Evolutionary conservation across 2,329 filamentous ascomycete genomes (phyloP).

Genomic region (Dothiorella sarmentorum): DNA sequence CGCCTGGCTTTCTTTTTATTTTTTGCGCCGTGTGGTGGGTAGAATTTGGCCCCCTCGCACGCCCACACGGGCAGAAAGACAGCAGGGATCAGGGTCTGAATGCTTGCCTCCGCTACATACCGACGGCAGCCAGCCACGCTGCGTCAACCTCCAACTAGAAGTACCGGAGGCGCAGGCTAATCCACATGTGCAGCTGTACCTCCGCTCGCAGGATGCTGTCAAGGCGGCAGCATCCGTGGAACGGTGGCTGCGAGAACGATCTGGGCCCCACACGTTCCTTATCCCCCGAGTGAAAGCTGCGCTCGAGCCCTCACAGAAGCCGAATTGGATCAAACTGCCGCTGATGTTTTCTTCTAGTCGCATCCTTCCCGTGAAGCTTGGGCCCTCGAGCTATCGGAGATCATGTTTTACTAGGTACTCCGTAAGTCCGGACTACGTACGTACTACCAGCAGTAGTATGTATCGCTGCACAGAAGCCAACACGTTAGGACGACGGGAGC

Average conservation of each 20-base stretch:
- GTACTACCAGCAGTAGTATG: neutral
- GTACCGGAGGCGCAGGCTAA: neutral
- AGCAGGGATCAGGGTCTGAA: neutral
- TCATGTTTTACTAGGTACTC: slow-evolving; percentile 5
- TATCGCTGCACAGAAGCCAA: no score
- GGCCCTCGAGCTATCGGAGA: slow-evolving; percentile 9
- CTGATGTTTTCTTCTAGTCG: neutral
- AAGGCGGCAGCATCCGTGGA: neutral
- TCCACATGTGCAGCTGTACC: neutral
- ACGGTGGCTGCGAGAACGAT: neutral
- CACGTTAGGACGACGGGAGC: neutral
- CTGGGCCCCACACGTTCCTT: neutral
- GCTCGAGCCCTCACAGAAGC: neutral
- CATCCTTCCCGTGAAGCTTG: slow-evolving; percentile 10
- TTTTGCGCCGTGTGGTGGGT: neutral
- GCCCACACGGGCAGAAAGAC: neutral
- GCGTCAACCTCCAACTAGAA: neutral
- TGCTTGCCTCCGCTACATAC: neutral
- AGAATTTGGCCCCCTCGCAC: neutral
- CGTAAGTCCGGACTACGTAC: no score
- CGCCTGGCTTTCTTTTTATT: neutral
- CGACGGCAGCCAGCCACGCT: neutral
- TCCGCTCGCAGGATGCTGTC: neutral
- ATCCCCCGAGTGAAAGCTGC: neutral
- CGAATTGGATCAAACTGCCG: neutral